Evolutionary conservation across 257 asterid species (phyloP), one percentile per base, ranked within the genome.

Genomic region (Henckelia pumila): DNA sequence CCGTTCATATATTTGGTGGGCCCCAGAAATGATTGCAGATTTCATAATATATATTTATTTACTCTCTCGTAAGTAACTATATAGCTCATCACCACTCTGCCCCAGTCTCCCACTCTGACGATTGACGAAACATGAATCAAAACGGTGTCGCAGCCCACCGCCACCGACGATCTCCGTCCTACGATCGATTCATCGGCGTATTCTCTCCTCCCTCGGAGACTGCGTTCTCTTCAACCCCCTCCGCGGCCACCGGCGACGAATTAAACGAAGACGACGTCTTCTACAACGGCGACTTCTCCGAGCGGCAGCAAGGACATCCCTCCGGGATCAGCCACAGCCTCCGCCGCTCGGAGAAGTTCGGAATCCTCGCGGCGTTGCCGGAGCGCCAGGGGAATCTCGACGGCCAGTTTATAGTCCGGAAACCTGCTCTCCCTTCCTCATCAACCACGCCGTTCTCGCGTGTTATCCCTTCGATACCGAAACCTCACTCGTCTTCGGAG

Each of bases 181-280:
- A 91, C 70, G 91, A 86, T 56, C 79, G 96, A 16, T 86, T 86
- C 61, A 80, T 88, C 66, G 79, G 65, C 49, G 88, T 86, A 11
- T 86, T 84, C 82, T 86, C 89, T n/a, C 91, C 91, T 11, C 86
- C 96, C 8, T 58, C 69, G 59, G 73, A 61, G 21, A 3, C 77
- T 3, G 1, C 63, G 3, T 71, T 79, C 56, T 29, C 19, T 3
- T 64, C 71, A 1, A 44, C 61, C 19, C 14, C 76, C 0, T 47
- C 71, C 25, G 79, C 67, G 30, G 58, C 32, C 56, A 60, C 71
- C 14, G 79, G 73, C 29, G 90, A 83, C 64, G 96, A 88, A 84
- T 88, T 88, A 23, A 88, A 75, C 77, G 96, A 88, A 63, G 77
- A 81, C 73, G 96, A 88, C 68, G 89, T 88, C 63, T 84, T 88